Percentiles rank a stretch among this genome's conserved stretches.
Conservation (phyloP, 1,284 basidiomycete species). For the Sanguinoderma infundibulare region DNA sequence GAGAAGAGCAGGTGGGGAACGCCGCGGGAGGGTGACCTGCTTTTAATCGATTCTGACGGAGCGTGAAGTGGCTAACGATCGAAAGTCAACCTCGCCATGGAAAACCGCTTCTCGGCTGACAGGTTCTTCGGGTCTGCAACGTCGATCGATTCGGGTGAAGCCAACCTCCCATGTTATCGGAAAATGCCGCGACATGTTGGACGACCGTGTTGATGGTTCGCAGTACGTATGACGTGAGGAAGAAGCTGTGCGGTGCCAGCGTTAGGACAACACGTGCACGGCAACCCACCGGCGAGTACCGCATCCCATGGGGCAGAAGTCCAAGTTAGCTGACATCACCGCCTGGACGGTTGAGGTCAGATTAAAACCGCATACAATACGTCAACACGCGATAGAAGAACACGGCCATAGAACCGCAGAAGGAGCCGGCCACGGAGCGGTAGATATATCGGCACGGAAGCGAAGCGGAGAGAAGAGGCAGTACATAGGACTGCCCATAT, state of each 20-base stretch:
- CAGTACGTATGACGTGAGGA: background rate
- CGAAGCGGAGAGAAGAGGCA: background rate
- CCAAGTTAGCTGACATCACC: background rate
- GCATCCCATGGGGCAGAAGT: background rate
- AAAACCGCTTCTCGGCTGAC: background rate
- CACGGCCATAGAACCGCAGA: background rate
- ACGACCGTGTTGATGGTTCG: background rate
- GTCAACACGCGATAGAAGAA: background rate
- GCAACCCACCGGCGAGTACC: background rate
- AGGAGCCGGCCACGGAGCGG: background rate
- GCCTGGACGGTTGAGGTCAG: no score
- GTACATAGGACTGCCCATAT: background rate
- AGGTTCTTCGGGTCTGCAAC: background rate
- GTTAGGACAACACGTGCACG: background rate
- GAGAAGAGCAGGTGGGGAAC: slow-evolving; percentile 6
- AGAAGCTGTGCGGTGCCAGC: background rate
- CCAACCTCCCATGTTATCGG: background rate
- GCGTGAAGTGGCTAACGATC: slow-evolving; percentile 1
- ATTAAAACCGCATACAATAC: background rate
- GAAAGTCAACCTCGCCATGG: background rate
- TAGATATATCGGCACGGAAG: background rate
- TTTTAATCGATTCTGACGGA: slow-evolving; percentile 1
- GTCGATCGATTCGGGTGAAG: background rate
- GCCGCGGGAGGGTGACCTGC: background rate
- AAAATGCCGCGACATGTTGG: background rate